Evolutionary conservation across 2,329 filamentous ascomycete species (phyloP).

Genomic region (Xylaria sp.): DNA sequence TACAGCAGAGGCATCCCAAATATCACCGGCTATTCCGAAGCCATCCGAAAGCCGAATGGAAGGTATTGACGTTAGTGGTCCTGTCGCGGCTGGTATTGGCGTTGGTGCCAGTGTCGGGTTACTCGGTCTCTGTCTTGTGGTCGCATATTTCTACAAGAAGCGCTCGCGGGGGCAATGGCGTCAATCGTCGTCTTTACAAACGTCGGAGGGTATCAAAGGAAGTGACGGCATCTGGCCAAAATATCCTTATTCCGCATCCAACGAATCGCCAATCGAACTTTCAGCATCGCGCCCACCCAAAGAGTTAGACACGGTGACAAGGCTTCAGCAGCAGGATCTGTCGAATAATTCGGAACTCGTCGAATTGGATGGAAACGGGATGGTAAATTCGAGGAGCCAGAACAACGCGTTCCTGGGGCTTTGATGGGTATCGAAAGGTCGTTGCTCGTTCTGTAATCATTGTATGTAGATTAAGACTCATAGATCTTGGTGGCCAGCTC

Average conservation of each 20-base stretch:
- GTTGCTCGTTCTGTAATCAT: neutral
- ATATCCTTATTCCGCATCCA: conserved; percentile 17
- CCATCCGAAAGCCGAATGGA: neutral
- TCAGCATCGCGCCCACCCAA: conserved; percentile 1
- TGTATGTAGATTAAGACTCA: neutral
- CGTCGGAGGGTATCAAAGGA: neutral
- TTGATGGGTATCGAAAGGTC: neutral
- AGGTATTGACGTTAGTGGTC: conserved; percentile 5
- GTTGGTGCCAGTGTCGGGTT: conserved; percentile 8
- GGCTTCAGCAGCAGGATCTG: conserved; percentile 7
- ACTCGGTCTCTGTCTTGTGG: conserved; percentile 9
- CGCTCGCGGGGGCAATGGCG: neutral
- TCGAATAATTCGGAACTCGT: conserved; percentile 7
- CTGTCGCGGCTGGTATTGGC: conserved; percentile 17
- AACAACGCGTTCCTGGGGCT: neutral
- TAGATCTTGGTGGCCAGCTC: neutral
- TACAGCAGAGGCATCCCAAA: neutral
- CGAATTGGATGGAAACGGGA: neutral
- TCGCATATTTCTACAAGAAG: neutral
- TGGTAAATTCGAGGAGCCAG: neutral
- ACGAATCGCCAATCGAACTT: conserved; percentile 15
- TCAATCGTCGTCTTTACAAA: neutral
- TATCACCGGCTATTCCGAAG: neutral
- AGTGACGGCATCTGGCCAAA: neutral
- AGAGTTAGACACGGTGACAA: conserved; percentile 8